Conservation (phyloP, 2,329 filamentous ascomycete genomes). For the Xylaria sp. region DNA sequence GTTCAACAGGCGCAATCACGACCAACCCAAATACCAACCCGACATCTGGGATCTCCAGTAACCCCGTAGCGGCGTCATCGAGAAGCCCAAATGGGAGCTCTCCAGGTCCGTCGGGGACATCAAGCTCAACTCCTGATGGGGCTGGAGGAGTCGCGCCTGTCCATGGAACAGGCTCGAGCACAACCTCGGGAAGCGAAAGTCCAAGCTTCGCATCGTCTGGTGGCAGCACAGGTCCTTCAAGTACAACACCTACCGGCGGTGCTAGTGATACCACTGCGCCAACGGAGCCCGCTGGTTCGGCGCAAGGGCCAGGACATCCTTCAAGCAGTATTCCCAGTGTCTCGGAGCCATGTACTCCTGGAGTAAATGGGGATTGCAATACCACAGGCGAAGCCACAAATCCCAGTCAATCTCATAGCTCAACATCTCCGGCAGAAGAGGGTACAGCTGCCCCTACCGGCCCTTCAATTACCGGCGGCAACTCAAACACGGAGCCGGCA, state of each 20-base stretch:
- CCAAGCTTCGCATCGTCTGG: slow-evolving; percentile 3
- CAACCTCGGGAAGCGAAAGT: slow-evolving; percentile 8
- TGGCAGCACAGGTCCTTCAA: slow-evolving; percentile 1
- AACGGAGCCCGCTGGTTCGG: background rate
- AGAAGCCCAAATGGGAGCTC: slow-evolving; percentile 5
- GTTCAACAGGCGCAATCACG: background rate
- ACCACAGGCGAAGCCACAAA: slow-evolving; percentile 6
- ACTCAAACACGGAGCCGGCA: slow-evolving; percentile 1
- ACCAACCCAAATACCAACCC: slow-evolving; percentile 3
- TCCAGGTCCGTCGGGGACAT: background rate
- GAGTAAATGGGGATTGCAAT: slow-evolving; percentile 12
- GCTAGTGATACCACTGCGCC: slow-evolving; percentile 1
- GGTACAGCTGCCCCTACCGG: slow-evolving; percentile 8
- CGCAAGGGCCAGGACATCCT: slow-evolving; percentile 3
- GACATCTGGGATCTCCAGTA: slow-evolving; percentile 4
- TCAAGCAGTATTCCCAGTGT: slow-evolving; percentile 7
- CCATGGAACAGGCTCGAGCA: slow-evolving; percentile 9
- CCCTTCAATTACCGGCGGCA: slow-evolving; percentile 4
- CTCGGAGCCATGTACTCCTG: slow-evolving; percentile 7
- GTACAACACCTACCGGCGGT: background rate
- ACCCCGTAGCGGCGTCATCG: background rate
- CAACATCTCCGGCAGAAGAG: slow-evolving; percentile 12
- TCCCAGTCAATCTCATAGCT: slow-evolving; percentile 6
- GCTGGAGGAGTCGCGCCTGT: slow-evolving; percentile 16
- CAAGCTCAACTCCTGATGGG: slow-evolving; percentile 14